These are phyloP conservation scores for Leucosporidium scottii DNA, from an alignment of 768 basidiomycete species.

Conservation along the genomic window DNA sequence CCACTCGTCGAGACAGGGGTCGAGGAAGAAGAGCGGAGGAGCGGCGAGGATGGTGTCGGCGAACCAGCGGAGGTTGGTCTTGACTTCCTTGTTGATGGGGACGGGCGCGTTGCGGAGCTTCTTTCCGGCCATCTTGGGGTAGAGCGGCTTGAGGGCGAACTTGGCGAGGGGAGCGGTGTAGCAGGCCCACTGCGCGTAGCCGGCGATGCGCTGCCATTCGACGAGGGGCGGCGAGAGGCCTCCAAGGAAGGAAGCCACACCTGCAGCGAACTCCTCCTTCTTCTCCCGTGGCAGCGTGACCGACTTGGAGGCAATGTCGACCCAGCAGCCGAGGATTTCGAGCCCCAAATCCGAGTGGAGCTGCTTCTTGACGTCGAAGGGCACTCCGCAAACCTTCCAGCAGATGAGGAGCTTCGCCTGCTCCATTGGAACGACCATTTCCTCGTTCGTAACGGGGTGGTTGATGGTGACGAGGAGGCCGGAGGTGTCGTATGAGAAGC, in stretches of 20 bases:
- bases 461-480: no score
- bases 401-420: no score
- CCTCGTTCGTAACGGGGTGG: no score
- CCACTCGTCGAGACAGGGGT: neutral
- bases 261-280: neutral
- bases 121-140: neutral
- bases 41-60: neutral
- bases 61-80: neutral
- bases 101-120: neutral
- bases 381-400: no score
- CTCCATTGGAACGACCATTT: no score
- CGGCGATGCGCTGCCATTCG: neutral
- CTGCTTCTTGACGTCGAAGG: no score
- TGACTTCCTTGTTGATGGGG: neutral
- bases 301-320: no score
- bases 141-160: neutral
- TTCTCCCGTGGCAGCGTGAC: no score
- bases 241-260: neutral
- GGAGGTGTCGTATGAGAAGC: no score
- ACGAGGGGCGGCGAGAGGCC: neutral
- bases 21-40: neutral
- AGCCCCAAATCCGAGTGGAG: no score
- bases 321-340: no score
- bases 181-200: neutral
- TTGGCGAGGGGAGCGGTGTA: neutral